Percentiles rank a stretch among this genome's conserved stretches.
phyloP scores from a whole-genome alignment of 371 early-diverging fungal genomes.

The Syncephalastrum contaminatum region DNA sequence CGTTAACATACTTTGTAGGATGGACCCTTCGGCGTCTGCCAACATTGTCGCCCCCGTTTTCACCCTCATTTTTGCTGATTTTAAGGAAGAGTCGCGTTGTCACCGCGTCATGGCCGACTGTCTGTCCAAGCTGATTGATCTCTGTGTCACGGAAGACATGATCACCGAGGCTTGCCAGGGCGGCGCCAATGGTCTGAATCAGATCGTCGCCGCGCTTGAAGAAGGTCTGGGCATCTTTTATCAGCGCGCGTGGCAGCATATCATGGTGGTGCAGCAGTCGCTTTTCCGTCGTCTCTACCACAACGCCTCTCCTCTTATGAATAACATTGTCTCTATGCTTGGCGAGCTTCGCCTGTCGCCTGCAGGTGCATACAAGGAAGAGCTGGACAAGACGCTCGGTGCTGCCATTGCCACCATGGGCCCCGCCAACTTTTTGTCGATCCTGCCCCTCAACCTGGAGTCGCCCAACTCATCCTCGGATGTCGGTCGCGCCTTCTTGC shows the following conservation, averaged over 20 bases:
- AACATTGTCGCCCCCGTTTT: constrained; percentile 69
- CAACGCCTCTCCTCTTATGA: constrained; percentile 63
- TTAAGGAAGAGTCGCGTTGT: constrained; percentile 64
- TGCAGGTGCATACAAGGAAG: constrained; percentile 81
- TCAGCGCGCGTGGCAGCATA: constrained; percentile 79
- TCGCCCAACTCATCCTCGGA: constrained; percentile 40
- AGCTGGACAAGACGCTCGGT: constrained; percentile 80
- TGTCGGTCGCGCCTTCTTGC: constrained; percentile 79
- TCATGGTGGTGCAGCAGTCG: constrained; percentile 75
- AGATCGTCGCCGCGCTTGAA: constrained; percentile 55
- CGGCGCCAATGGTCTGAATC: constrained; percentile 35
- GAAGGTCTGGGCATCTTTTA: constrained; percentile 73
- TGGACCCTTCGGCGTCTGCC: constrained; percentile 50
- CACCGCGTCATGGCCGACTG: constrained; percentile 64
- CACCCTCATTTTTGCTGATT: constrained; percentile 66
- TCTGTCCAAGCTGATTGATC: constrained; percentile 62
- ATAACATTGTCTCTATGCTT: constrained; percentile 61
- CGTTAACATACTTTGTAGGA: constrained; percentile 10
- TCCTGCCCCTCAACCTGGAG: constrained; percentile 89
- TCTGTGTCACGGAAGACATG: constrained; percentile 72
- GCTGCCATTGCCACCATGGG: constrained; percentile 83
- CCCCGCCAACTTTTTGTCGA: constrained; percentile 70
- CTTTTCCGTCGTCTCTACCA: constrained; percentile 75
- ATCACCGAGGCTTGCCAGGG: constrained; percentile 51
- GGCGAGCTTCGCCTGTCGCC: constrained; percentile 81